Percentiles rank a stretch among this genome's conserved stretches.
Evolutionary conservation across 2,329 filamentous ascomycete species (phyloP).

Genomic region (Rhinocladiella similis): DNA sequence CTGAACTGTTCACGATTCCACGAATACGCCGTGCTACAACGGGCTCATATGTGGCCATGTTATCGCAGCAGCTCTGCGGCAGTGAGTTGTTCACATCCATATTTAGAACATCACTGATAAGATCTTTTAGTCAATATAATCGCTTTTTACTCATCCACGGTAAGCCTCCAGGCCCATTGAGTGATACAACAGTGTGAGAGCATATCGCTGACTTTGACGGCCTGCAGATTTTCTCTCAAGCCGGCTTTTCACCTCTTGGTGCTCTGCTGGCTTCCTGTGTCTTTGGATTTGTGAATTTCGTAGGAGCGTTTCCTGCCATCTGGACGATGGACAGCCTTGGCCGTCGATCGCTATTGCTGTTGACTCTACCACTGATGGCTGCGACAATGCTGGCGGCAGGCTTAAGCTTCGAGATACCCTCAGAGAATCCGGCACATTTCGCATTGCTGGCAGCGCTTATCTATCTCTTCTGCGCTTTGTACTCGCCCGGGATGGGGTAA

Average conservation of each 20-base stretch:
- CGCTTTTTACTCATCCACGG: conserved; percentile 67
- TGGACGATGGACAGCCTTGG: conserved; percentile 63
- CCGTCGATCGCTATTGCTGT: conserved; percentile 56
- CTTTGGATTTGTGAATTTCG: conserved; percentile 65
- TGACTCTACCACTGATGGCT: conserved; percentile 60
- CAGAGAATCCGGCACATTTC: conserved; percentile 26
- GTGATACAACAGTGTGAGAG: background rate
- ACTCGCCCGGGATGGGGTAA: conserved; percentile 54
- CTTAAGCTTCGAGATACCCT: conserved; percentile 42
- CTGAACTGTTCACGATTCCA: conserved; percentile 35
- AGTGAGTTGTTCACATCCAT: conserved; percentile 21
- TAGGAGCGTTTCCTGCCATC: conserved; percentile 63
- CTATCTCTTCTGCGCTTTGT: conserved; percentile 31
- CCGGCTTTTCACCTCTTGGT: conserved; percentile 45
- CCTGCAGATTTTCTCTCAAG: conserved; percentile 54
- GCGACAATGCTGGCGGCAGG: conserved; percentile 42
- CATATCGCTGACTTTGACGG: background rate
- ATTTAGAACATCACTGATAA: background rate
- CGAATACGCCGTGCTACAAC: conserved; percentile 34
- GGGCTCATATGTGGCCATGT: conserved; percentile 35
- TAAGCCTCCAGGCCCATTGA: background rate
- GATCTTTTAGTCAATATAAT: conserved; percentile 61
- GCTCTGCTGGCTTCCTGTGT: conserved; percentile 59
- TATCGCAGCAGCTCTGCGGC: conserved; percentile 41
- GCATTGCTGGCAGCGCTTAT: conserved; percentile 28